These are phyloP conservation scores for Cladosporium oxysporum DNA, from an alignment of 2,329 filamentous ascomycete genomes.

Conservation along the genomic window DNA sequence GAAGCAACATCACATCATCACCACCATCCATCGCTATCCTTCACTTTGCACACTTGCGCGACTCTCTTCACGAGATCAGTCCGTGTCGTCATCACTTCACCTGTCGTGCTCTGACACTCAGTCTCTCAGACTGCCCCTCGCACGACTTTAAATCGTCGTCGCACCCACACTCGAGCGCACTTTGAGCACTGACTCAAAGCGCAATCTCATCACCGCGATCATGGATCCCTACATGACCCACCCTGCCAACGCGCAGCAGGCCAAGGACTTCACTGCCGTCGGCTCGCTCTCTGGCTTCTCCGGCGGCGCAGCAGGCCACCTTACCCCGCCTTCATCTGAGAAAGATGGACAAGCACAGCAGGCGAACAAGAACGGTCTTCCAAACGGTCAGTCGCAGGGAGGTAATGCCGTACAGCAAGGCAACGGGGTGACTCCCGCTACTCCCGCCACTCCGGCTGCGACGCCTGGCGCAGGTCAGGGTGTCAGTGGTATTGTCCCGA, in stretches of 20 bases:
- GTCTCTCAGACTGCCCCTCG: conserved; percentile 14
- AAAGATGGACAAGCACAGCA: conserved; percentile 61
- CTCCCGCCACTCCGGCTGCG: conserved; percentile 85
- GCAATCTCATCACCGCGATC: conserved; percentile 40
- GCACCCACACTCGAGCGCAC: conserved; percentile 16
- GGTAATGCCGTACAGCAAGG: conserved; percentile 58
- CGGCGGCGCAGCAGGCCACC: conserved; percentile 70
- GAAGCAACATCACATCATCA: conserved; percentile 15
- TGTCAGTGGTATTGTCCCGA: conserved; percentile 87
- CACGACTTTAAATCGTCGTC: conserved; percentile 15
- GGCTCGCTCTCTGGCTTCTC: conserved; percentile 85
- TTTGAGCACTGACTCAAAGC: conserved; percentile 18
- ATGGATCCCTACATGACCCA: conserved; percentile 88
- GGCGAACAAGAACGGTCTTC: conserved; percentile 51
- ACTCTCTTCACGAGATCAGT: conserved; percentile 12
- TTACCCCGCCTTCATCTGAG: conserved; percentile 77
- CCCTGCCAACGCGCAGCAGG: conserved; percentile 86
- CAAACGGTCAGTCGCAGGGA: conserved; percentile 54
- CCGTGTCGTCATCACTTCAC: conserved; percentile 12
- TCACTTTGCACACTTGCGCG: conserved; percentile 10
- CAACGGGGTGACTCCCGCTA: conserved; percentile 65
- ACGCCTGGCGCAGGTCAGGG: conserved; percentile 81
- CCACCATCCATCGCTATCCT: conserved; percentile 3
- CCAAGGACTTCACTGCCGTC: conserved; percentile 91
- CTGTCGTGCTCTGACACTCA: conserved; percentile 10